These are phyloP conservation scores for Alliaria petiolata DNA, from an alignment of 345 rosid species.

Conservation along the genomic window DNA sequence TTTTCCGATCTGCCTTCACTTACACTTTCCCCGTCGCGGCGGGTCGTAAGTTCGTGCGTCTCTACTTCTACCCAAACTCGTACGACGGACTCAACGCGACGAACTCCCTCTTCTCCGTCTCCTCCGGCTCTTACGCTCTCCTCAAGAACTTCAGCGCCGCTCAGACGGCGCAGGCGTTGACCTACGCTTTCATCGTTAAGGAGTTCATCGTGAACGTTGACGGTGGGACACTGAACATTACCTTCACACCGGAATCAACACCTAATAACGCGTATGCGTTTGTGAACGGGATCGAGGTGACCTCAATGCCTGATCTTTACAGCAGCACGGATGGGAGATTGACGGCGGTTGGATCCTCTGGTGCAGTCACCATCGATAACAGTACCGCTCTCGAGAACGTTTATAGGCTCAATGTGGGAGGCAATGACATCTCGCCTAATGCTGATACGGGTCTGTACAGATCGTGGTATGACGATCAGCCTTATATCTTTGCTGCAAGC, in stretches of 20 bases:
- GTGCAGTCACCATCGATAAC: slow-evolving; percentile 45
- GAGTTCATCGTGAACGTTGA: slow-evolving; percentile 68
- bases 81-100: slow-evolving; percentile 58
- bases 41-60: slow-evolving; percentile 74
- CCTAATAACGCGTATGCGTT: slow-evolving; percentile 60
- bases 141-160: slow-evolving; percentile 83
- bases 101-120: slow-evolving; percentile 59
- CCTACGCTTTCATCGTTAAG: slow-evolving; percentile 57
- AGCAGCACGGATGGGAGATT: slow-evolving; percentile 42
- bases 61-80: slow-evolving; percentile 72
- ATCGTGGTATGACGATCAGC: slow-evolving; percentile 76
- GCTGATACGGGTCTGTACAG: slow-evolving; percentile 75
- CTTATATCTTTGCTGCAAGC: slow-evolving; percentile 56
- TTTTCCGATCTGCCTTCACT: slow-evolving; percentile 63
- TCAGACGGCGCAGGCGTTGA: slow-evolving; percentile 69
- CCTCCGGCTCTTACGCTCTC: slow-evolving; percentile 56
- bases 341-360: slow-evolving; percentile 39
- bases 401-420: slow-evolving; percentile 84
- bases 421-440: slow-evolving; percentile 74
- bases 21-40: slow-evolving; percentile 71
- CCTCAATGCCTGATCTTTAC: slow-evolving; percentile 90
- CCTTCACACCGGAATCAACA: slow-evolving; percentile 56
- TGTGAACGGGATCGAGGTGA: slow-evolving; percentile 90
- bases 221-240: slow-evolving; percentile 50
- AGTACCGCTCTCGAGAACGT: slow-evolving; percentile 80